A percentile compares a stretch with the other conserved stretches of the same genome.
These are phyloP conservation scores for Bipolaris victoriae DNA, from an alignment of 2,329 filamentous ascomycete species.

Conservation along the genomic window DNA sequence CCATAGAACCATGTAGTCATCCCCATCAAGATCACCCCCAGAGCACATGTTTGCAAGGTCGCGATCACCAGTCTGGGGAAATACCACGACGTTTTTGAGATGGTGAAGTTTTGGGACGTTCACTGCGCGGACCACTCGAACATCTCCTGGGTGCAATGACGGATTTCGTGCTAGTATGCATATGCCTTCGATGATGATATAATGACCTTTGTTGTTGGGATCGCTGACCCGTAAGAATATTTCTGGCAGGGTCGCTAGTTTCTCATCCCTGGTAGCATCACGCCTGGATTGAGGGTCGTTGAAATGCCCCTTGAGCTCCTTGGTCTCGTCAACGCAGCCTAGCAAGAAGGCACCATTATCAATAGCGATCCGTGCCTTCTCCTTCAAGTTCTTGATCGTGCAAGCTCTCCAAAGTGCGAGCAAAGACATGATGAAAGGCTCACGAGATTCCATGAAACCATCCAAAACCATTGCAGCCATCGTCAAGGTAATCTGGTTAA, in stretches of 20 bases:
- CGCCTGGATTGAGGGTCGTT: constrained; percentile 52
- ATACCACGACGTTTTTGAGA: constrained; percentile 83
- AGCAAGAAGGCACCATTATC: constrained; percentile 85
- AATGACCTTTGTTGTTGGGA: constrained; percentile 58
- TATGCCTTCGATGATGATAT: constrained; percentile 72
- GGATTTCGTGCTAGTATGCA: constrained; percentile 92
- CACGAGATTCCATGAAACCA: constrained; percentile 75
- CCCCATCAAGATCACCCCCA: constrained; percentile 92
- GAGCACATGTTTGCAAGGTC: constrained; percentile 94
- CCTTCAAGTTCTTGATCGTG: constrained; percentile 87
- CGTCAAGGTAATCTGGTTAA: constrained; percentile 77
- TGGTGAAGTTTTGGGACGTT: constrained; percentile 75
- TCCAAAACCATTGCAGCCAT: constrained; percentile 78
- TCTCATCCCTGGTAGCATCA: constrained; percentile 55
- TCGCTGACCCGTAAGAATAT: constrained; percentile 86
- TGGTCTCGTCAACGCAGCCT: constrained; percentile 86
- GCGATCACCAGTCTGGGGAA: constrained; percentile 81
- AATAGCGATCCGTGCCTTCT: constrained; percentile 85
- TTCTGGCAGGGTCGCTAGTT: constrained; percentile 66
- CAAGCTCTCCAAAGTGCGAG: constrained; percentile 86
- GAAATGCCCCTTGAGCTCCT: constrained; percentile 73
- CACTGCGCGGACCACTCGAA: constrained; percentile 85
- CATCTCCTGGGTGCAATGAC: constrained; percentile 89
- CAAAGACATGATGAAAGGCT: constrained; percentile 83
- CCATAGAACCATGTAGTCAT: constrained; percentile 96